Conservation (phyloP, 495 filamentous ascomycete species). For the Chaetomium cochliodes region DNA sequence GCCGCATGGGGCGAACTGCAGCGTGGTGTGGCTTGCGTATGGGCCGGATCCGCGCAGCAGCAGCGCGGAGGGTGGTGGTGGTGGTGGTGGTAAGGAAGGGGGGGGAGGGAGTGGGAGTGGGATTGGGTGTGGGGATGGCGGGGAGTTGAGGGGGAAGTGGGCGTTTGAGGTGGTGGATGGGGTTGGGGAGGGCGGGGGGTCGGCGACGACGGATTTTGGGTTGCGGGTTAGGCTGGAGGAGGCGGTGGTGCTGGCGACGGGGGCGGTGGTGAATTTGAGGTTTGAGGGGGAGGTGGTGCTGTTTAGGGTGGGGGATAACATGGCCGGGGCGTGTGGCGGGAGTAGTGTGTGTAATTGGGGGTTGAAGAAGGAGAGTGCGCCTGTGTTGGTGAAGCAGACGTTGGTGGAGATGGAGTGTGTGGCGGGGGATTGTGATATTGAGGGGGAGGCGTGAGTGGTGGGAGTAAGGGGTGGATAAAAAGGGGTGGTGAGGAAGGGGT, state of each 20-base stretch:
- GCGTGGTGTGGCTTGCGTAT: not conserved
- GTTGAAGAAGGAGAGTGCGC: not conserved
- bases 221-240: not conserved
- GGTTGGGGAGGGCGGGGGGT: not conserved
- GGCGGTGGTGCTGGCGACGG: not conserved
- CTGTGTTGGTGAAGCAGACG: conserved; percentile 4
- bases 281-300: conserved; percentile 7
- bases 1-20: conserved; percentile 1
- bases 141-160: not conserved
- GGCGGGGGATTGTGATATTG: not conserved
- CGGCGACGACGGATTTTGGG: conserved; percentile 2
- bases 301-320: not conserved
- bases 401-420: conserved; percentile 3
- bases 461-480: not conserved
- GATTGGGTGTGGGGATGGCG: not conserved
- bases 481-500: not conserved
- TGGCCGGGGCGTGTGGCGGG: not conserved
- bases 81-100: too few relatives aligned
- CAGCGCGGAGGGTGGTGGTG: too few relatives aligned
- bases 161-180: not conserved
- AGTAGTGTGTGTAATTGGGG: conserved; percentile 4
- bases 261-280: not conserved
- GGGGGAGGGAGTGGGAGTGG: too few relatives aligned
- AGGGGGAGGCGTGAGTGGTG: not conserved
- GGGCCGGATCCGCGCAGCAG: not conserved